Evolutionary conservation across 2,329 filamentous ascomycete species (phyloP).

Genomic region (Apiospora malaysiana): DNA sequence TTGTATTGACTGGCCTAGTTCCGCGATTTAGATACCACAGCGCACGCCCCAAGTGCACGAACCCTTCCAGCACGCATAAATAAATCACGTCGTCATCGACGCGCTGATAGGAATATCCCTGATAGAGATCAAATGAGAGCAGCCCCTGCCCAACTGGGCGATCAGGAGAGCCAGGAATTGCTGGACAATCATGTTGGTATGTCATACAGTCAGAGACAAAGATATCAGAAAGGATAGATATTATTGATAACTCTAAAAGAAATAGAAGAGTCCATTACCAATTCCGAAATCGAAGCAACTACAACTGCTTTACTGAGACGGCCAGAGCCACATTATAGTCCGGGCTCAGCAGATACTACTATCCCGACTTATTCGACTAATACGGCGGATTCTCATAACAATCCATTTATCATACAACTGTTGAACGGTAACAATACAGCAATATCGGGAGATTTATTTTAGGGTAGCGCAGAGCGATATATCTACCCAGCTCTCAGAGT

Average conservation of each 20-base stretch:
- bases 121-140: constrained; percentile 6
- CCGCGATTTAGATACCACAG: constrained; percentile 8
- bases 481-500: constrained; percentile 1
- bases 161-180: not conserved
- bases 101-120: constrained; percentile 1
- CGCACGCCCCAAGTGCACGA: not conserved
- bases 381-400: not conserved
- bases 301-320: constrained; percentile 1
- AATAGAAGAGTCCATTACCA: constrained; percentile 4
- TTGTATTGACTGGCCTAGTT: constrained; percentile 9
- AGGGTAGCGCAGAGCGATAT: not conserved
- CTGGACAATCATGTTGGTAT: constrained; percentile 6
- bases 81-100: constrained; percentile 9
- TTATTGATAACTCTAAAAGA: not conserved
- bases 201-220: not conserved
- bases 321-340: not conserved
- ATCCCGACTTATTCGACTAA: not conserved
- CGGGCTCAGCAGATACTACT: constrained; percentile 1
- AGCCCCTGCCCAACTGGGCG: not conserved
- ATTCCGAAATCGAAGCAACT: constrained; percentile 5
- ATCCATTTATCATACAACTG: not conserved
- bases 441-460: constrained; percentile 1
- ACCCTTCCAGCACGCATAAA: not conserved
- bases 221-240: not conserved
- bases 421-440: not conserved